These are phyloP conservation scores for Paecilomyces fulvus DNA, from an alignment of 2,329 filamentous ascomycete species.

Conservation along the genomic window DNA sequence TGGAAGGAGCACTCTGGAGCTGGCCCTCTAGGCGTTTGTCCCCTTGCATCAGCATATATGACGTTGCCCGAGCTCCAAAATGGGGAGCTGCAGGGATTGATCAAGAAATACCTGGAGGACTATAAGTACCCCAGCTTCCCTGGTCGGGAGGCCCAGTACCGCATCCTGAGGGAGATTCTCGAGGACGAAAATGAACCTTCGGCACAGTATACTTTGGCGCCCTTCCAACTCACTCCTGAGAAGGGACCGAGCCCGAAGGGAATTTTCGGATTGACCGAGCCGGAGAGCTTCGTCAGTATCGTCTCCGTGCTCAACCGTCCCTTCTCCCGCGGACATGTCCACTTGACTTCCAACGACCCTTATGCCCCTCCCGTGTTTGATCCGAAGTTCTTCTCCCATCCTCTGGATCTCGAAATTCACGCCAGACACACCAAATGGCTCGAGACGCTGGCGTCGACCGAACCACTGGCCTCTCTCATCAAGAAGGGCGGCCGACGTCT, in stretches of 20 bases:
- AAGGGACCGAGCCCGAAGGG: conserved; percentile 7
- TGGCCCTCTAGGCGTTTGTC: conserved; percentile 1
- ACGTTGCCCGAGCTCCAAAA: background rate
- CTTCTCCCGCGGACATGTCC: conserved; percentile 25
- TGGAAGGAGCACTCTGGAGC: conserved; percentile 4
- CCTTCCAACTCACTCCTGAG: background rate
- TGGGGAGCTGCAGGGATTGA: background rate
- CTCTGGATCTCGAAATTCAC: conserved; percentile 35
- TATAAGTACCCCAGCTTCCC: background rate
- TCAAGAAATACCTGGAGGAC: background rate
- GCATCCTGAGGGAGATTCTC: background rate
- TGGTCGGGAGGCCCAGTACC: background rate
- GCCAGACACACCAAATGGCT: conserved; percentile 27
- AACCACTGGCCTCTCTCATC: conserved; percentile 23
- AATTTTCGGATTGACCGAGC: conserved; percentile 9
- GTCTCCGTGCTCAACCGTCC: conserved; percentile 20
- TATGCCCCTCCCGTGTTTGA: conserved; percentile 32
- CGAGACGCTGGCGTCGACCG: conserved; percentile 21
- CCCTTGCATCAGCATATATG: conserved; percentile 2
- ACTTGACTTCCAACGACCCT: conserved; percentile 31
- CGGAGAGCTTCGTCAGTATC: conserved; percentile 18
- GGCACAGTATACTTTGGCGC: background rate
- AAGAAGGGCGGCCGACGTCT: conserved; percentile 19
- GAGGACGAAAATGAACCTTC: background rate
- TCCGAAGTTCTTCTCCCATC: conserved; percentile 36